Evolutionary conservation across 176 grass and related monocot genomes (phyloP).

Genomic region (Ampelocalamus luodianensis): DNA sequence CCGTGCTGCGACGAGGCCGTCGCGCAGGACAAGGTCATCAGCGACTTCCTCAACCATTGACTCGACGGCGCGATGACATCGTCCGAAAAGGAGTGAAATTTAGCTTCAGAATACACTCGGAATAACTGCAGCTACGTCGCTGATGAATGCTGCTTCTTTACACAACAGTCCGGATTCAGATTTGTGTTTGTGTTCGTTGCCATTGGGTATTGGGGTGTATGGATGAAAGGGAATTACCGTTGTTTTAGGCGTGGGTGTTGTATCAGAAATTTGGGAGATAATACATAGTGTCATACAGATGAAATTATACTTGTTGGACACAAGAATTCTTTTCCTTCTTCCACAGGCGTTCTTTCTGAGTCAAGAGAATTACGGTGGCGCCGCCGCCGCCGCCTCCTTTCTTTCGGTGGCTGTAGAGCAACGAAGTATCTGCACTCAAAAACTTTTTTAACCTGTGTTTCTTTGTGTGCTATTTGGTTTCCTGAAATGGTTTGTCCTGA

Average conservation of each 20-base stretch:
- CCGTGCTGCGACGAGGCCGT: conserved; percentile 51
- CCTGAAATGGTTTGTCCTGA: neutral
- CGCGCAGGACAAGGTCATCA: conserved; percentile 62
- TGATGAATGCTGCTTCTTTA: conserved; percentile 34
- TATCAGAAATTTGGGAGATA: conserved; percentile 21
- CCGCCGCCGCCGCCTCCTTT: neutral
- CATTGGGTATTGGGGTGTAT: conserved; percentile 21
- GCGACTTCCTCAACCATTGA: conserved; percentile 53
- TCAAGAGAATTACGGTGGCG: neutral
- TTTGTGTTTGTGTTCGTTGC: conserved; percentile 7
- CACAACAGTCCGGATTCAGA: conserved; percentile 25
- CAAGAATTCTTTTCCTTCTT: conserved; percentile 21
- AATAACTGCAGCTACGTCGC: conserved; percentile 45
- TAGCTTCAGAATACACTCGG: conserved; percentile 13
- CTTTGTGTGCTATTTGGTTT: neutral
- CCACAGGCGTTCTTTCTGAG: neutral
- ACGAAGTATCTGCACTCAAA: neutral
- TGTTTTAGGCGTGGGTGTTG: conserved; percentile 21
- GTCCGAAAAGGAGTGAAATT: neutral
- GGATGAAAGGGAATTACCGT: conserved; percentile 15
- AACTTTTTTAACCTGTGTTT: neutral
- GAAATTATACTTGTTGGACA: conserved; percentile 33
- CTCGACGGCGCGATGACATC: neutral
- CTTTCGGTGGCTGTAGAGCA: neutral
- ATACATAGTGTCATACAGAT: conserved; percentile 43